Conservation (phyloP, 805 yeast genomes). For the Cyberlindnera suaveolens region DNA sequence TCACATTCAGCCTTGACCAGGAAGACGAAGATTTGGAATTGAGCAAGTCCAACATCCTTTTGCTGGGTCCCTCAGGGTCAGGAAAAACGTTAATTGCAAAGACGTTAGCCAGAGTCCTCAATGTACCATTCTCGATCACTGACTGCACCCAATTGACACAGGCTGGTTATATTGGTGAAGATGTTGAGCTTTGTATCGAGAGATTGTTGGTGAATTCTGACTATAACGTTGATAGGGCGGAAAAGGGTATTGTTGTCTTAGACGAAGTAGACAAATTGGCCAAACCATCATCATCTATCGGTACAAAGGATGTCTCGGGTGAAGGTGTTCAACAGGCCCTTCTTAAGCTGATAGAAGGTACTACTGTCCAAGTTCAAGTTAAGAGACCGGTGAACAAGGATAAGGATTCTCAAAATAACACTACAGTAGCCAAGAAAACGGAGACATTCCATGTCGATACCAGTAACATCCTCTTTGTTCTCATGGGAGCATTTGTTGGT, state of each 20-base stretch:
- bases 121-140: slow-evolving; percentile 53
- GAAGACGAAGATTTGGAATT: slow-evolving; percentile 38
- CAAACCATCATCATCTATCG: slow-evolving; percentile 38
- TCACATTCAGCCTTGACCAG: slow-evolving; percentile 21
- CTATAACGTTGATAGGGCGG: slow-evolving; percentile 45
- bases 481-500: slow-evolving; percentile 61
- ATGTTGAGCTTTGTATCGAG: slow-evolving; percentile 52
- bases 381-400: slow-evolving; percentile 34
- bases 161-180: slow-evolving; percentile 63
- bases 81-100: slow-evolving; percentile 55
- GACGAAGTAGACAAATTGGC: slow-evolving; percentile 57
- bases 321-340: slow-evolving; percentile 62
- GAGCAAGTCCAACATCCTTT: slow-evolving; percentile 49
- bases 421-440: slow-evolving; percentile 28
- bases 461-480: slow-evolving; percentile 46
- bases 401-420: slow-evolving; percentile 25
- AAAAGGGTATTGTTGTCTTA: slow-evolving; percentile 51
- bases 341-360: slow-evolving; percentile 52
- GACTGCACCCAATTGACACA: slow-evolving; percentile 60
- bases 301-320: slow-evolving; percentile 54
- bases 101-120: slow-evolving; percentile 43
- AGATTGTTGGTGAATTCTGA: slow-evolving; percentile 43
- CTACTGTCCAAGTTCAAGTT: slow-evolving; percentile 41
- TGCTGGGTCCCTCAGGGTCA: slow-evolving; percentile 58
- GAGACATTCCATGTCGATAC: slow-evolving; percentile 47